phyloP scores from a whole-genome alignment of 805 yeast species.

The Myxozyma neglecta region DNA sequence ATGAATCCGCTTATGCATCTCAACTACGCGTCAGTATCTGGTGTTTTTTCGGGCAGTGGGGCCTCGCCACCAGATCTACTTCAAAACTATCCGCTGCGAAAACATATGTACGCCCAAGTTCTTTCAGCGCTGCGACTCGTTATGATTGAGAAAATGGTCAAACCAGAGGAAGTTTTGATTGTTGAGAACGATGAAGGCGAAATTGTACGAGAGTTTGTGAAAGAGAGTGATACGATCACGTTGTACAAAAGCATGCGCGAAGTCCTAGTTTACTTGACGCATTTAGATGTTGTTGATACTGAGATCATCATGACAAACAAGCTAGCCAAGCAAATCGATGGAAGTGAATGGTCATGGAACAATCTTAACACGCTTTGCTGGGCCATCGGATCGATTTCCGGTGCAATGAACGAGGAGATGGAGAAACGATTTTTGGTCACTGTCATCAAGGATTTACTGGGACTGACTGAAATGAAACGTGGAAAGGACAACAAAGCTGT shows the following conservation, averaged over 20 bases:
- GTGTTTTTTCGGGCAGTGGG: conserved; percentile 55
- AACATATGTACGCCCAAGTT: conserved; percentile 75
- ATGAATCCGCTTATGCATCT: conserved; percentile 76
- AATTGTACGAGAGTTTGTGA: conserved; percentile 94
- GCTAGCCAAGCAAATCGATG: conserved; percentile 89
- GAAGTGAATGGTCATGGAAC: conserved; percentile 99
- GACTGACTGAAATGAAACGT: conserved; percentile 90
- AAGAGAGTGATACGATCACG: conserved; percentile 95
- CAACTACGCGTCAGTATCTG: conserved; percentile 40
- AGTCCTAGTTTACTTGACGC: conserved; percentile 91
- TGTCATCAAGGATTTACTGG: conserved; percentile 87
- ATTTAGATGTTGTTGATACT: conserved; percentile 89
- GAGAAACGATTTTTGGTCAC: conserved; percentile 91
- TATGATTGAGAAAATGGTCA: conserved; percentile 95
- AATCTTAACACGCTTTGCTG: conserved; percentile 95
- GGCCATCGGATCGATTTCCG: conserved; percentile 99
- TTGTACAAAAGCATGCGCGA: conserved; percentile 94
- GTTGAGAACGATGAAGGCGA: conserved; percentile 99
- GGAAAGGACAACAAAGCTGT: conserved; percentile 99
- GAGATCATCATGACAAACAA: conserved; percentile 91
- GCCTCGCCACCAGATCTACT: conserved; percentile 82
- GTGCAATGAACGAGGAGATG: conserved; percentile 97
- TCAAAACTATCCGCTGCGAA: conserved; percentile 78
- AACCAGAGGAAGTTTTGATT: conserved; percentile 96
- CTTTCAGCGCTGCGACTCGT: conserved; percentile 83